Conservation (phyloP, 2,329 filamentous ascomycete genomes). For the Venturia nashicola region DNA sequence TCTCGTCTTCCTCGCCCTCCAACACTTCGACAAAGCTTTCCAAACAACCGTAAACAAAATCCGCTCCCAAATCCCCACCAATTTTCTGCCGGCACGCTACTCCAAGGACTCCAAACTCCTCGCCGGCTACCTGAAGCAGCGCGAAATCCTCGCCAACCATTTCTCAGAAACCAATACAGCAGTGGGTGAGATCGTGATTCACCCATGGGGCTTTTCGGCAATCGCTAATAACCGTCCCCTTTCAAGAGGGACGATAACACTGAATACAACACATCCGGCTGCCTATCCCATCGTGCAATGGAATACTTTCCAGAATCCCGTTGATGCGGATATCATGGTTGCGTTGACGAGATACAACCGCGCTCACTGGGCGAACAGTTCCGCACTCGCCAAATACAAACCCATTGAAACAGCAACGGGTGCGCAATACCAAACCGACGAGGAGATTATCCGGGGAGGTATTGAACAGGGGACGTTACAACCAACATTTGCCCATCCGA, state of each 20-base stretch:
- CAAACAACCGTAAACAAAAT: background rate
- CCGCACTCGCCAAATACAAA: background rate
- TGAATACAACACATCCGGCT: slow-evolving; percentile 9
- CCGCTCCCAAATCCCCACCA: background rate
- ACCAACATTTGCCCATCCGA: slow-evolving; percentile 16
- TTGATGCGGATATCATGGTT: background rate
- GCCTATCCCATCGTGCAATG: slow-evolving; percentile 1
- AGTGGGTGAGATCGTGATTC: background rate
- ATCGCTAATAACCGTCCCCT: slow-evolving; percentile 19
- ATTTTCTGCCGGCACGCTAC: background rate
- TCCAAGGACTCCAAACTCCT: background rate
- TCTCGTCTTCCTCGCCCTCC: background rate
- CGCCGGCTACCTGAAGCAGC: background rate
- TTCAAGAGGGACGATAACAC: slow-evolving; percentile 20
- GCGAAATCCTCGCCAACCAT: background rate
- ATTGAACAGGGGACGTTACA: background rate
- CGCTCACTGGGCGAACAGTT: background rate
- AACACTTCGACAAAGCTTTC: background rate
- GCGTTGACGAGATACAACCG: background rate
- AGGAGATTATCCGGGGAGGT: background rate
- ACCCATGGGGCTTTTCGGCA: background rate
- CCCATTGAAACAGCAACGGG: background rate
- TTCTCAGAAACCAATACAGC: background rate
- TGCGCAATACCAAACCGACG: background rate
- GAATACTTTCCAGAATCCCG: background rate